Evolutionary conservation across 2,329 filamentous ascomycete species (phyloP), one percentile per base, ranked within the genome.

Genomic region (Calonectria multiphialidica): DNA sequence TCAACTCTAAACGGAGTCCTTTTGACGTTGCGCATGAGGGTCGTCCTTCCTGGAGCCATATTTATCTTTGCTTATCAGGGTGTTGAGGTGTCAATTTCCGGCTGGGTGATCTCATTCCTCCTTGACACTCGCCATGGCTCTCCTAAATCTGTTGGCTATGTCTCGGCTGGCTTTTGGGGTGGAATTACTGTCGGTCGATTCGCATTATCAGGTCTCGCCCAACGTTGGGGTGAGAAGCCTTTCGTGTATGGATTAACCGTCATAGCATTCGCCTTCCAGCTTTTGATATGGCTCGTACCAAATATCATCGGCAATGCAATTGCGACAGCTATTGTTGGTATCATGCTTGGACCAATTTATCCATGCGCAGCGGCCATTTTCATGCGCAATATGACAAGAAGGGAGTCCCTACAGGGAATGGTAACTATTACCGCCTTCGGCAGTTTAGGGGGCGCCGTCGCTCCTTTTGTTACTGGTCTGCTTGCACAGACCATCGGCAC

Each of bases 51-150:
- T 0, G 94, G 94, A 4, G 93, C 94, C 0, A 82, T 95, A 8
- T 97, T 97, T 85, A 94, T 96, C 81, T 97, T 97, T 81, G 91
- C 92, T 25, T 97, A 97, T 82, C 94, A 96, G 82, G 95, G 94
- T 40, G 93, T 93, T 42, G 94, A 97, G 83, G 94, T 97, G 18
- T 92, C 92, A 69, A 94, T 96, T 74, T 94, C 93, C 0, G 94
- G 94, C 63, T 97, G 95, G 95, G 92, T 96, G 50, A 95, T 96
- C 73, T 95, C 93, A 2, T 97, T 96, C 84, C 86, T 97, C 45
- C 95, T 97, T 82, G 88, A 89, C 59, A 90, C 91, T 74, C 92
- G 94, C 44, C 86, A 91, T 68, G 94, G 93, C 12, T 88, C 93
- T n/a, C n/a, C n/a, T n/a, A n/a, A n/a, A n/a, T n/a, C n/a, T n/a